phyloP scores from a whole-genome alignment of 257 asterid genomes.

The Penstemon eatonii region DNA sequence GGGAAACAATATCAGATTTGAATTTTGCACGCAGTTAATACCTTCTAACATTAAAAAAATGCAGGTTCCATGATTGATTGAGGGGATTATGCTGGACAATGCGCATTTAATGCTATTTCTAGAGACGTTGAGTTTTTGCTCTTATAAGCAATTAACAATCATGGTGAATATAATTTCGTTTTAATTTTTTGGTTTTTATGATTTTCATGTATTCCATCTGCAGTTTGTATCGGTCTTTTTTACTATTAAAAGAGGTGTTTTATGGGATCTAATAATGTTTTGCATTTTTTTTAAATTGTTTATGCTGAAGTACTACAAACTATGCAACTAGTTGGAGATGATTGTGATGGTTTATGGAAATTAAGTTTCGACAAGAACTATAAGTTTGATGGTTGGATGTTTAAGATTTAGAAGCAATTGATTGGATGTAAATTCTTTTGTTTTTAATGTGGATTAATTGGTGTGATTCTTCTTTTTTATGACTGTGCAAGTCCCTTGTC shows the following conservation, averaged over 20 bases:
- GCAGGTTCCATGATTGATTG: conserved; percentile 33
- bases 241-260: background rate
- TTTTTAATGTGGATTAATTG: background rate
- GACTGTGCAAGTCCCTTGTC: background rate
- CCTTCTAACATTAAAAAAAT: conserved; percentile 15
- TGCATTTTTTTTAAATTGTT: background rate
- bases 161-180: conserved; percentile 11
- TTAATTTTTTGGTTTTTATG: background rate
- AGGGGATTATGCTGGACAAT: conserved; percentile 28
- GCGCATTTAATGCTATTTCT: conserved; percentile 25
- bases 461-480: background rate
- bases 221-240: background rate
- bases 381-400: background rate
- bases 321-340: background rate
- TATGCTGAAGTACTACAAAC: conserved; percentile 8
- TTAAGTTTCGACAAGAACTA: background rate
- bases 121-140: conserved; percentile 22
- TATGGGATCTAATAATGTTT: background rate
- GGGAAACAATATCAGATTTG: background rate
- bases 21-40: conserved; percentile 7
- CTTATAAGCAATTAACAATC: background rate
- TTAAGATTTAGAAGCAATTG: background rate
- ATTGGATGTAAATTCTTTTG: background rate
- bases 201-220: conserved; percentile 17
- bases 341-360: background rate